Evolutionary conservation across 495 filamentous ascomycete genomes (phyloP).

Genomic region (Penicillium desertorum): DNA sequence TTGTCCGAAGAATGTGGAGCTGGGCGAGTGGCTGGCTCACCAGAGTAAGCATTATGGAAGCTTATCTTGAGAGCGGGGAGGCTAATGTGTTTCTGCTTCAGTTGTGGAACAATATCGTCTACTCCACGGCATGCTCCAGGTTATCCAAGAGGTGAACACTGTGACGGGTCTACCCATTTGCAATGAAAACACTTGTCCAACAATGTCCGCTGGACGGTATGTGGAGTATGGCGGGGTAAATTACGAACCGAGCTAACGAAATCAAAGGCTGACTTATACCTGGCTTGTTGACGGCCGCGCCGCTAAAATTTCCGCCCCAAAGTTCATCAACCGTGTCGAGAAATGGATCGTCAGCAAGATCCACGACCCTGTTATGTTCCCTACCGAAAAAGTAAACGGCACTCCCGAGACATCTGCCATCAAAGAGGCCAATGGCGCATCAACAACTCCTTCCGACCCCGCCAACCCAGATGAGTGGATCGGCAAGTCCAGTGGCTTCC

Average conservation of each 20-base stretch:
- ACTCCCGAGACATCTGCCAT: slow-evolving; percentile 59
- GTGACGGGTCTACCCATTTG: slow-evolving; percentile 71
- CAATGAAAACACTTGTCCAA: slow-evolving; percentile 78
- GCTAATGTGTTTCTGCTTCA: slow-evolving; percentile 36
- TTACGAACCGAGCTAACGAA: slow-evolving; percentile 14
- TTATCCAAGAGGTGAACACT: slow-evolving; percentile 75
- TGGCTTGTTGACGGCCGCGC: slow-evolving; percentile 63
- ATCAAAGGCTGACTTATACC: slow-evolving; percentile 77
- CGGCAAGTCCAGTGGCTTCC: slow-evolving; percentile 85
- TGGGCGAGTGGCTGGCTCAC: slow-evolving; percentile 91
- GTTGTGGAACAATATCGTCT: slow-evolving; percentile 90
- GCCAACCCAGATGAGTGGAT: slow-evolving; percentile 66
- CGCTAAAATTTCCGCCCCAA: slow-evolving; percentile 69
- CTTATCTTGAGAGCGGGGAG: background rate
- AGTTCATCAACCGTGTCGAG: slow-evolving; percentile 90
- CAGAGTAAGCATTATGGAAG: slow-evolving; percentile 62
- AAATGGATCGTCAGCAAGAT: slow-evolving; percentile 93
- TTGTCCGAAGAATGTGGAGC: slow-evolving; percentile 82
- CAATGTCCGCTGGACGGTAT: slow-evolving; percentile 89
- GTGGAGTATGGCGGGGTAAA: slow-evolving; percentile 36
- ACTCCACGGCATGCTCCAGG: slow-evolving; percentile 77
- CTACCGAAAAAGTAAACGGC: slow-evolving; percentile 65
- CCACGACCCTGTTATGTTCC: slow-evolving; percentile 81
- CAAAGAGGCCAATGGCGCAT: slow-evolving; percentile 53
- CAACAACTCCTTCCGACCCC: slow-evolving; percentile 49